These are phyloP conservation scores for Podaxis sp. DNA, from an alignment of 768 basidiomycete genomes.

Conservation along the genomic window DNA sequence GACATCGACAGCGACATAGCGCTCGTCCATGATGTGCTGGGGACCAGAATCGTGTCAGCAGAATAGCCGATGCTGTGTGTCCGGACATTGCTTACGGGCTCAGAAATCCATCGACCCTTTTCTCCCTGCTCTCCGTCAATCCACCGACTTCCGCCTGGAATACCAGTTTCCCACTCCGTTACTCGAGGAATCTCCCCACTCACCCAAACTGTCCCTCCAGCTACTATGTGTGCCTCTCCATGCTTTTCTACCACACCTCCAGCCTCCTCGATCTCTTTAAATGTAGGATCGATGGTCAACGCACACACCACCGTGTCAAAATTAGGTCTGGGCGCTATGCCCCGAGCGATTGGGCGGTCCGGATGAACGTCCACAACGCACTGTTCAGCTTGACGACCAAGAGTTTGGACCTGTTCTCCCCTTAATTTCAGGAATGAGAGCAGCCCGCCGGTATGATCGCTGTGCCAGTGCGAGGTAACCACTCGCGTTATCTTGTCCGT, in stretches of 20 bases:
- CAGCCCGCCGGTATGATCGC: slow-evolving; percentile 74
- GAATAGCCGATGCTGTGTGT: neutral
- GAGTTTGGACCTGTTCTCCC: slow-evolving; percentile 9
- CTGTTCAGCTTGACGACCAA: slow-evolving; percentile 8
- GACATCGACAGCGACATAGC: slow-evolving; percentile 77
- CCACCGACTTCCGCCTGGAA: slow-evolving; percentile 71
- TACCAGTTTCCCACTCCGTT: slow-evolving; percentile 66
- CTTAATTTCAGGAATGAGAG: slow-evolving; percentile 60
- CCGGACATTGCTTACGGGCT: slow-evolving; percentile 42
- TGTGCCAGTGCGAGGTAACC: slow-evolving; percentile 80
- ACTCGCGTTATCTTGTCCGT: slow-evolving; percentile 58
- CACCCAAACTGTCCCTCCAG: slow-evolving; percentile 64
- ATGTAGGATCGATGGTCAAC: slow-evolving; percentile 70
- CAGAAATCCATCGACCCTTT: slow-evolving; percentile 48
- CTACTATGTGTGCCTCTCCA: slow-evolving; percentile 62
- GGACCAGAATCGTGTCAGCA: neutral
- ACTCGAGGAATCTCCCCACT: slow-evolving; percentile 80
- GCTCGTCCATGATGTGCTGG: slow-evolving; percentile 81
- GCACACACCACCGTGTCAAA: slow-evolving; percentile 57
- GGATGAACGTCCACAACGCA: slow-evolving; percentile 78
- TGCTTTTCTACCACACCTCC: slow-evolving; percentile 60
- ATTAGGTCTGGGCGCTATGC: slow-evolving; percentile 66
- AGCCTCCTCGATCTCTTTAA: slow-evolving; percentile 56
- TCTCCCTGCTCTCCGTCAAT: slow-evolving; percentile 29
- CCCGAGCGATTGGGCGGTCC: slow-evolving; percentile 68